Percentiles rank a stretch among this genome's conserved stretches.
phyloP scores from a whole-genome alignment of 495 filamentous ascomycete species.

The Physcia stellaris region DNA sequence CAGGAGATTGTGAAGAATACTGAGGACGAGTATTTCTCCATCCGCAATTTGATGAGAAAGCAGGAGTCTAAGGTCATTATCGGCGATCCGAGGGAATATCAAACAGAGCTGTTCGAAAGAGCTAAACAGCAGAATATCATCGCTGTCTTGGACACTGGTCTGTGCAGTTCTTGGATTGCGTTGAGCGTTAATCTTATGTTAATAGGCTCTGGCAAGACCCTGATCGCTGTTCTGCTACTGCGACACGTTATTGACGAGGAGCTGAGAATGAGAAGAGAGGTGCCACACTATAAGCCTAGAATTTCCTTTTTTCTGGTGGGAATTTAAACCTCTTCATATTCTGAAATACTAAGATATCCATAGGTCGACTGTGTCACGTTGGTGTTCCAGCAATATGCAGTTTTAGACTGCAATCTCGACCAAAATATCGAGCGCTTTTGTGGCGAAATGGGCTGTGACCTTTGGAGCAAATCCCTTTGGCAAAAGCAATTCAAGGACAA shows the following conservation, averaged over 20 bases:
- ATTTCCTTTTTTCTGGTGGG: conserved; percentile 74
- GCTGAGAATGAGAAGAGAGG: conserved; percentile 57
- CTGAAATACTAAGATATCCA: background rate
- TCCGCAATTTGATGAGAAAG: conserved; percentile 29
- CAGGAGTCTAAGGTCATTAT: conserved; percentile 41
- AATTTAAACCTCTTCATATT: background rate
- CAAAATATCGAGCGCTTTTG: conserved; percentile 66
- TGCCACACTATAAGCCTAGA: conserved; percentile 40
- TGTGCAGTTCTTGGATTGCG: background rate
- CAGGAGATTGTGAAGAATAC: conserved; percentile 14
- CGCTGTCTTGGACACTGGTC: conserved; percentile 89
- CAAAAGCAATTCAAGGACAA: conserved; percentile 48
- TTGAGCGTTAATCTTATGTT: background rate
- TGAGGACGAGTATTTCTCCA: conserved; percentile 26
- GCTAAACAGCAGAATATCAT: conserved; percentile 83
- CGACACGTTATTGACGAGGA: conserved; percentile 67
- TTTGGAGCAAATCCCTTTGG: conserved; percentile 60
- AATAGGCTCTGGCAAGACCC: conserved; percentile 83
- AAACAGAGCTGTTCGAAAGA: conserved; percentile 80
- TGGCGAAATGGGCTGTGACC: conserved; percentile 55
- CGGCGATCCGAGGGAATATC: conserved; percentile 73
- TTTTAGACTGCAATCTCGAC: conserved; percentile 72
- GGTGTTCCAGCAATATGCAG: conserved; percentile 79
- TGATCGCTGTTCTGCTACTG: conserved; percentile 83
- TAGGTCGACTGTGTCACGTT: conserved; percentile 79